A percentile compares a stretch with the other conserved stretches of the same genome.
Evolutionary conservation across 2,329 filamentous ascomycete species (phyloP).

Genomic region (Penicillium paneum): DNA sequence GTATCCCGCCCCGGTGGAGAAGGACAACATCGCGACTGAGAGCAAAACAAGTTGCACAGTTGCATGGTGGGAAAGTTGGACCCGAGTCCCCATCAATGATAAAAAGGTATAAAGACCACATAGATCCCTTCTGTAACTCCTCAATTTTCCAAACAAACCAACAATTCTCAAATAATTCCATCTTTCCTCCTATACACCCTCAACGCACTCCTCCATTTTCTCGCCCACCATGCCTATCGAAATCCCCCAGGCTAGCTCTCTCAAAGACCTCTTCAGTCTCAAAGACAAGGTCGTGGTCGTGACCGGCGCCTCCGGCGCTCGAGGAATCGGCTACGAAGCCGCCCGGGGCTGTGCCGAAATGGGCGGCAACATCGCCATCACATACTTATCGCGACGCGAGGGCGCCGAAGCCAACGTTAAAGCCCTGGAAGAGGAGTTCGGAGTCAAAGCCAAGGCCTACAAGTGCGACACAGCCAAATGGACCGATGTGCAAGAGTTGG

Average conservation of each 20-base stretch:
- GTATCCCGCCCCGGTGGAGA: conserved; percentile 4
- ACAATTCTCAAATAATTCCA: background rate
- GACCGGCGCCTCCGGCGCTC: conserved; percentile 56
- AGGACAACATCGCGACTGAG: background rate
- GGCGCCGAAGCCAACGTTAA: conserved; percentile 65
- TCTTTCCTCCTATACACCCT: background rate
- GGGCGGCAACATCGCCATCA: conserved; percentile 64
- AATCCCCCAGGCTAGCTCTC: conserved; percentile 32
- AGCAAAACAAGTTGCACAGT: background rate
- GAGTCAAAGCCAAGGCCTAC: conserved; percentile 66
- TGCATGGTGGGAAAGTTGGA: background rate
- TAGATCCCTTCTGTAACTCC: background rate
- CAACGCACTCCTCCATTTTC: background rate
- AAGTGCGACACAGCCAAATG: conserved; percentile 61
- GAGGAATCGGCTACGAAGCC: conserved; percentile 66
- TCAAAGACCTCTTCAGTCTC: conserved; percentile 47
- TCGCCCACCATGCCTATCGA: conserved; percentile 37
- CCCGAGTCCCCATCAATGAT: background rate
- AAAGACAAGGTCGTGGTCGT: conserved; percentile 49
- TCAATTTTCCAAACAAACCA: background rate
- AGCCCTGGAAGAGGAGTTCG: conserved; percentile 58
- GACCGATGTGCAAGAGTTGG: conserved; percentile 55
- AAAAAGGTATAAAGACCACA: background rate
- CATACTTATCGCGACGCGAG: conserved; percentile 60
- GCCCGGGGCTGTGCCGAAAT: conserved; percentile 64